Base-by-base conservation (phyloP, 2,329 filamentous ascomycete genomes). In the Sporothrix globosa region DNA sequence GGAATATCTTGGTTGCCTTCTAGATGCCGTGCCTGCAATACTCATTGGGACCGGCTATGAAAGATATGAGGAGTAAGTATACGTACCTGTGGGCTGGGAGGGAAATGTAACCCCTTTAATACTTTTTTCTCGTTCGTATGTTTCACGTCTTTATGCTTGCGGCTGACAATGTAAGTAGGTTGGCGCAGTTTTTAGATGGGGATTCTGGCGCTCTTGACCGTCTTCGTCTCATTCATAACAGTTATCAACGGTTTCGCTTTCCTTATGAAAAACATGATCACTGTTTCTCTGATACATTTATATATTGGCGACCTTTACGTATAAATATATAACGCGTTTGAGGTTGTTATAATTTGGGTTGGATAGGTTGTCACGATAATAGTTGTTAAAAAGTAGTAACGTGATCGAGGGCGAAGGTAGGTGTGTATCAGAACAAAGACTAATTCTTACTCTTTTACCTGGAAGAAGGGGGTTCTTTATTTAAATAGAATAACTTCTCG, bases 31-130 rank as follows among this genome's bases (percentile, higher is more conserved):
- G 1, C 89, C 89, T 0, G 82, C 80, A 0, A 75, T 90, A 2
- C 86, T 88, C 14, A 81, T 91, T 17, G 89, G 89, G 0, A 89
- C 86, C 0, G 80, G 81, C 0, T 83, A 82, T 75, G 79, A 82
- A 10, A 80, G 81, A 1, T 88, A 86, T 84, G 82, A 86, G 66
- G 76, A 79, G 84, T 86, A 75, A 75, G 82, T 78, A 3, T 1
- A 6, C 4, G 3, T 21, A 41, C 46, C 19, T 50, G 17, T n/a
- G 19, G 17, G 48, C 17, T 3, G 19, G 6, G 17, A 7, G 14
- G 17, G 13, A 48, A 19, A 19, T 48, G 4, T 19, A 48, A 17
- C 14, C 10, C 44, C 9, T n/a, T 50, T 19, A 7, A 21, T 53
- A 19, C 9, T 53, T 24, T 24, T 24, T 39, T 48, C 39, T 27